Base-by-base conservation (phyloP, 2,329 filamentous ascomycete genomes). In the Botryotinia convoluta region DNA sequence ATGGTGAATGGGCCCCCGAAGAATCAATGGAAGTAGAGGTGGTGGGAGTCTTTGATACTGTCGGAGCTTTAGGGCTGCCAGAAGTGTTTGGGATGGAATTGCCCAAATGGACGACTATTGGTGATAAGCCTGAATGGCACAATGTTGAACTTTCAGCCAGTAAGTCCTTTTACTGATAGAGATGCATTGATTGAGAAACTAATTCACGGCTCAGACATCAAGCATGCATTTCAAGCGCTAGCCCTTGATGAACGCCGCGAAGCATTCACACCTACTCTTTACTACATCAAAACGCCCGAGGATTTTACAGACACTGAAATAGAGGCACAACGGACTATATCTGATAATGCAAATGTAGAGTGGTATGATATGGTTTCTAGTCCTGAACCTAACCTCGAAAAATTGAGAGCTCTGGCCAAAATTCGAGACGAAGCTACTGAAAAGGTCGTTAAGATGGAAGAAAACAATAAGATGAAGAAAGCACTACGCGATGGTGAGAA, bases 171-270 rank as follows among this genome's bases (percentile, higher is more conserved):
- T n/a, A 4, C 35, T 39, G 20, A 39, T 4, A n/a, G 35, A n/a
- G 35, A 35, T 62, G 12, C 7, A 18, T 62, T 18, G 37, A 39
- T 26, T 18, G 4, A 51, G 10, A 29, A 32, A 18, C 63, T 67
- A 51, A 67, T 48, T 51, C 63, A 37, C 1, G 18, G 14, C 72
- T 4, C 22, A 75, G 81, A 82, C 73, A 81, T 86, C 26, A 79
- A 84, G 72, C 79, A 85, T 74, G 85, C 85, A 0, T 86, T 86
- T 75, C 85, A 86, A 73, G 85, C 85, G 4, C 80, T 87, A 6
- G 84, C 84, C 3, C 80, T 86, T 20, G 85, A 86, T 76, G 85
- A 87, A 75, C 82, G 82, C 35, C 82, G 85, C 37, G 71, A 75
- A n/a, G 74, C 81, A 2, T 84, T 83, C 73, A 67, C 73, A 12